Base-by-base conservation (phyloP, 805 yeast genomes). In the Torulaspora gathmanii region DNA sequence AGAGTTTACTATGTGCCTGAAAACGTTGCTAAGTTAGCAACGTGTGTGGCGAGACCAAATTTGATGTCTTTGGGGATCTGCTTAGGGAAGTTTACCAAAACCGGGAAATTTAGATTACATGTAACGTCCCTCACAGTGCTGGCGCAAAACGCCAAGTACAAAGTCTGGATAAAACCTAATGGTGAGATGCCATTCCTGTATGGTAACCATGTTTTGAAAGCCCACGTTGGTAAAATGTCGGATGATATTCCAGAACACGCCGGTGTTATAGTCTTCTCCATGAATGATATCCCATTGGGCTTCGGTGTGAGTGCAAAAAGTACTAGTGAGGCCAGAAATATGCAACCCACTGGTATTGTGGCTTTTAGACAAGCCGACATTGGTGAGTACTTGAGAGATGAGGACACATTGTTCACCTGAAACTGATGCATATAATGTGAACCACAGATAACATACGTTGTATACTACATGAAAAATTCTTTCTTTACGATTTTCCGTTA, bases 141-240 rank as follows among this genome's bases (percentile, higher is more conserved):
- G 46, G 83, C 95, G 2, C 83, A 86, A 57, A 82, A 83, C 63
- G 97, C 99, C 40, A 86, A 86, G 65, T 89, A 83, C 71, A 93
- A 91, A 70, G 74, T 93, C 33, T 93, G 99, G 99, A 87, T 93
- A 68, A 93, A 93, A 67, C 82, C 80, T 41, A 93, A 93, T 63
- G 99, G 99, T 58, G 99, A 93, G 69, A 93, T 93, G 99, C 98
- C 99, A 11, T 93, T 84, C 64, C 70, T 93, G 53, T 93, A 93
- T 58, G 99, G 99, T 29, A 93, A 93, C 71, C 96, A 93, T 65
- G 91, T 91, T 22, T 74, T 93, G 56, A 93, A 93, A 65, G 99
- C 99, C 4, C 99, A 93, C 64, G 76, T 93, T 45, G 99, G 99
- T 28, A 83, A 89, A 58, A 88, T 93, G 86, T 85, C 95, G 44